These are phyloP conservation scores for Ustulina deusta DNA, from an alignment of 2,329 filamentous ascomycete genomes.

Conservation along the genomic window DNA sequence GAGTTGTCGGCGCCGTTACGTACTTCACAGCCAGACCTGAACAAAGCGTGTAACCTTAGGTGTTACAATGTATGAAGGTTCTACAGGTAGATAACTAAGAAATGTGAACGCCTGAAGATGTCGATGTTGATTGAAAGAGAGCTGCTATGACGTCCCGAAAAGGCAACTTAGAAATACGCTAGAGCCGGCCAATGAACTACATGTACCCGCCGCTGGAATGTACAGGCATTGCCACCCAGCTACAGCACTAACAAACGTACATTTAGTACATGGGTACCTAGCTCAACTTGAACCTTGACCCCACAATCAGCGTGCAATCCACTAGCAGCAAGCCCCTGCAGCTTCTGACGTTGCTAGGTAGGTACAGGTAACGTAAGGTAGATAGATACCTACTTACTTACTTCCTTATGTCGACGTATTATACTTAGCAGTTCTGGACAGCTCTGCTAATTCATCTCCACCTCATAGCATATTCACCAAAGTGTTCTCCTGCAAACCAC, in stretches of 20 bases:
- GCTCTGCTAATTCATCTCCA: conserved; percentile 22
- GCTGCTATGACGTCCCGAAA: conserved; percentile 26
- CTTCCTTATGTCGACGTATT: too few relatives aligned
- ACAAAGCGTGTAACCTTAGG: background rate
- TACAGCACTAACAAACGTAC: background rate
- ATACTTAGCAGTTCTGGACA: conserved; percentile 21
- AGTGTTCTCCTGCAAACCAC: conserved; percentile 7
- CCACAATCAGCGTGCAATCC: background rate
- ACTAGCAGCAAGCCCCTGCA: background rate
- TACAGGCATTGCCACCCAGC: background rate
- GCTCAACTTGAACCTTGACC: background rate
- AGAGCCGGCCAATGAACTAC: conserved; percentile 17
- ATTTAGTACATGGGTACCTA: background rate
- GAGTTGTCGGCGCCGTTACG: too few relatives aligned
- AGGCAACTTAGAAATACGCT: conserved; percentile 26
- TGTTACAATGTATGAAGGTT: conserved; percentile 1
- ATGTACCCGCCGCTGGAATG: background rate
- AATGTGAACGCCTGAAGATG: background rate
- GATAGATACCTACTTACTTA: conserved; percentile 1
- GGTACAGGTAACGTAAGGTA: background rate
- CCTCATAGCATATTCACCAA: conserved; percentile 12
- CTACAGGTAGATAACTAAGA: background rate
- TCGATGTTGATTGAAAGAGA: conserved; percentile 2
- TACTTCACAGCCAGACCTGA: background rate
- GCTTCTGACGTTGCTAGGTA: too few relatives aligned